Base-by-base conservation (phyloP, 2,329 filamentous ascomycete genomes). In the Onygena corvina region DNA sequence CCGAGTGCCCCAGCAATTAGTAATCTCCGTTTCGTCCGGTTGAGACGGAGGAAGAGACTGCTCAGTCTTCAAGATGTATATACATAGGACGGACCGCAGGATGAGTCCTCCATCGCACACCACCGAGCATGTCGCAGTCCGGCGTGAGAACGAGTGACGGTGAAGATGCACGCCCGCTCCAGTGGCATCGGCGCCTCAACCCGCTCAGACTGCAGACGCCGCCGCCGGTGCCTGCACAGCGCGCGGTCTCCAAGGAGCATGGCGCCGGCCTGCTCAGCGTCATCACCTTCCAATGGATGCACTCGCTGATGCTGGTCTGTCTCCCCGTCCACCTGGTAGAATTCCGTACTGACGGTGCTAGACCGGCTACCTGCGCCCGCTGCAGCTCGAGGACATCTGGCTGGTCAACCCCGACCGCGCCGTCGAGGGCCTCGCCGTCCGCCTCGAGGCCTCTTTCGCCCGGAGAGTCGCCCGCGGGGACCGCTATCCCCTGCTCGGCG, bases 281-380 rank as follows among this genome's bases (percentile, higher is more conserved):
- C 50, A 64, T 94, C 18, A 83, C 83, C 3, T 96, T 94, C 61
- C 79, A 87, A 63, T 96, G 90, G 90, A 90, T 95, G 75, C 80
- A 80, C 0, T 82, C 86, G 1, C 62, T 96, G 49, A 96, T 96
- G 89, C 74, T 68, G 54, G 82, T 83, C 48, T 6, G 25, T n/a
- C 20, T 20, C 38, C 25, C 16, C 36, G 29, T 34, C n/a, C 42
- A 1, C 8, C 27, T 38, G 20, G 23, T 29, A n/a, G 33, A 35
- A 14, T 2, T 30, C 18, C 36, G 25, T 36, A 29, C 25, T 48
- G 27, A 56, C 52, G 53, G 3, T 59, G 49, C 20, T 57, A 86
- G 81, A 77, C 80, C 33, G 92, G 92, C 30, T 96, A 95, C 66
- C 81, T 86, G 61, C 81, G 92, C 11, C 79, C 81, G 1, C 75